Evolutionary conservation across 2,329 filamentous ascomycete species (phyloP), one percentile per base, ranked within the genome.

Genomic region (Alternaria viburni): DNA sequence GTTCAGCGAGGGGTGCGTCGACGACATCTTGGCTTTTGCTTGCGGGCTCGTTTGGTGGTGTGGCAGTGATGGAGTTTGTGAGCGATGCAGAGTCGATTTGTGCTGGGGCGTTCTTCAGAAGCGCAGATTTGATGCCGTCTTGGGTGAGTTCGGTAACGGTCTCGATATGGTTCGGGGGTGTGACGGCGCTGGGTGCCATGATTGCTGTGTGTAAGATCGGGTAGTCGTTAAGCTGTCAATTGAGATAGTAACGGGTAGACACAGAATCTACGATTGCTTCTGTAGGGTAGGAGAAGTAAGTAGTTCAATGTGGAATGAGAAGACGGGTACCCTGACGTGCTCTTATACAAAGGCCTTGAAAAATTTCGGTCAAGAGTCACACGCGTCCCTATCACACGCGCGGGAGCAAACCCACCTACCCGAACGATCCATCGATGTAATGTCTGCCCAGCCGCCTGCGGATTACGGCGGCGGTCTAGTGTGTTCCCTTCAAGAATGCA

Each of bases 111-210:
- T 72, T 72, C 55, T 75, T 76, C 21, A 68, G 56, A 30, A 80
- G 70, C 45, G 68, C 72, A 17, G 73, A 62, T 49, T 75, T 66
- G 51, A 80, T 79, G 54, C 78, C 77, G 28, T 71, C 63, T 50
- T 66, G 64, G 26, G 77, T 79, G 61, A 80, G 76, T 19, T 71
- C 63, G 30, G 76, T 73, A 45, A 73, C 61, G 7, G 63, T 74
- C 45, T 73, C 70, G 54, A 60, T 64, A 1, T 75, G 70, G 12
- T 66, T 69, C 17, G 69, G 72, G 52, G 77, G 77, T 54, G 77
- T 77, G 46, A 78, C 54, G 17, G 76, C 75, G 43, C 75, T 77
- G 51, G 76, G 74, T 56, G 76, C 57, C 77, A 79, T 78, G 15
- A 25, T 44, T 61, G 54, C 21, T 52, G 12, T 21, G 28, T 45